A percentile compares a stretch with the other conserved stretches of the same genome.
Evolutionary conservation across 768 basidiomycete genomes (phyloP).

Genomic region (Boletus speciosus): DNA sequence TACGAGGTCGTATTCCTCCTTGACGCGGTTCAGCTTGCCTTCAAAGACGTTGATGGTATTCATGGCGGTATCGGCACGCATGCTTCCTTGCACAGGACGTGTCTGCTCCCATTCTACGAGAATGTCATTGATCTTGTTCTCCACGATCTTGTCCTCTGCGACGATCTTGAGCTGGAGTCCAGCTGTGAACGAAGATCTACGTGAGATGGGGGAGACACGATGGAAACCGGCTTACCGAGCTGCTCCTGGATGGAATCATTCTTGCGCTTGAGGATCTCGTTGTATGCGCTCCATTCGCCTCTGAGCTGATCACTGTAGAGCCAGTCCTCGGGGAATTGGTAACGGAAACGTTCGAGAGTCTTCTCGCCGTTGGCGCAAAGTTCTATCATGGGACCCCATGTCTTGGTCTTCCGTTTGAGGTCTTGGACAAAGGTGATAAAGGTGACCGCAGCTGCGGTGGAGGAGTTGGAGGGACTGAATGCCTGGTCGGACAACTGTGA

Average conservation of each 20-base stretch:
- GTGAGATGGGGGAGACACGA: slow-evolving; percentile 7
- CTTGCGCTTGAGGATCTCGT: slow-evolving; percentile 96
- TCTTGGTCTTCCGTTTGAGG: slow-evolving; percentile 92
- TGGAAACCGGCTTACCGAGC: slow-evolving; percentile 57
- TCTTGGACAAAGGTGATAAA: slow-evolving; percentile 99
- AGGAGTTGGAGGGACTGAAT: slow-evolving; percentile 78
- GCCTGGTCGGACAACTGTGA: slow-evolving; percentile 37
- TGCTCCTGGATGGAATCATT: slow-evolving; percentile 99
- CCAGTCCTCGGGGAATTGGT: slow-evolving; percentile 97
- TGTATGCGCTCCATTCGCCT: slow-evolving; percentile 98
- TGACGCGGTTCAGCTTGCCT: slow-evolving; percentile 80
- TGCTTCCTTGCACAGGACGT: slow-evolving; percentile 93
- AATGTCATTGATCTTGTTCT: slow-evolving; percentile 91
- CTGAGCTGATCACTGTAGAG: slow-evolving; percentile 96
- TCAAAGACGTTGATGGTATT: slow-evolving; percentile 96
- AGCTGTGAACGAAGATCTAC: slow-evolving; percentile 43
- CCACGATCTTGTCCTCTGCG: slow-evolving; percentile 98
- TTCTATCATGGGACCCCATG: slow-evolving; percentile 96
- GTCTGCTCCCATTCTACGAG: slow-evolving; percentile 92
- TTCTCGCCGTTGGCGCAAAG: slow-evolving; percentile 94
- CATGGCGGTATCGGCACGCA: slow-evolving; percentile 95
- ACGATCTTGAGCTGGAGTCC: slow-evolving; percentile 99
- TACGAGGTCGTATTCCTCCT: slow-evolving; percentile 94
- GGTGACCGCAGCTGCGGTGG: slow-evolving; percentile 96
- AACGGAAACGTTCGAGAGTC: slow-evolving; percentile 94